phyloP scores from a whole-genome alignment of 1,139 yeast species.

The Kurtzmaniella quercitrusa region DNA sequence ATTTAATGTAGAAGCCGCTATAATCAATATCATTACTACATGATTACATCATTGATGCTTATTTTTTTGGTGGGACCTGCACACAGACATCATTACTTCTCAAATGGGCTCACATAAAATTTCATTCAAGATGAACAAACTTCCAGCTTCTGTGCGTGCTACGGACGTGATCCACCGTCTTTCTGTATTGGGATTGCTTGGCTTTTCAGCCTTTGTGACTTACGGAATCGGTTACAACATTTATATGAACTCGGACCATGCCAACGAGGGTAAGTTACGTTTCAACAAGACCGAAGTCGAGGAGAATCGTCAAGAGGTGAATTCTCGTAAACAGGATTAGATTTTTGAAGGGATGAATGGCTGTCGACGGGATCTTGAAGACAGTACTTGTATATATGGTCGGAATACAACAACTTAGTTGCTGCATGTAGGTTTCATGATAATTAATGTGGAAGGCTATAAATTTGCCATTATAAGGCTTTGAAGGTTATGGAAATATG shows the following conservation, averaged over 20 bases:
- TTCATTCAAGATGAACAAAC: constrained; percentile 18
- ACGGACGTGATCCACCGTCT: constrained; percentile 84
- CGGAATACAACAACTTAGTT: background rate
- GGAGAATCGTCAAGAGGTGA: constrained; percentile 16
- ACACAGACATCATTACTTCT: background rate
- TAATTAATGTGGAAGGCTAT: background rate
- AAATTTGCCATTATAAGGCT: no score
- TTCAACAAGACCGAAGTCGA: constrained; percentile 33
- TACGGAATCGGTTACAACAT: constrained; percentile 63
- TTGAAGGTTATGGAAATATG: no score
- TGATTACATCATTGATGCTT: no score
- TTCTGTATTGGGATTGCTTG: constrained; percentile 73
- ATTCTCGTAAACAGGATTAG: background rate
- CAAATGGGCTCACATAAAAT: background rate
- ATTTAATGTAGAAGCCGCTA: no score
- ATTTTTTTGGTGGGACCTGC: no score
- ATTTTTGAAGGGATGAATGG: background rate
- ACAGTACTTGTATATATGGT: background rate
- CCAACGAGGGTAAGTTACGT: constrained; percentile 39
- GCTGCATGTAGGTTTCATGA: background rate
- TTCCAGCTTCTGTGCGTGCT: constrained; percentile 47
- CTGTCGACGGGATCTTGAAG: background rate
- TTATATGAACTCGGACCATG: constrained; percentile 52
- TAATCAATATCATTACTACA: no score
- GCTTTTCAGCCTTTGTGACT: constrained; percentile 46